Conservation (phyloP, 352 stramenopile species). For the Globisporangium recalcitrans region DNA sequence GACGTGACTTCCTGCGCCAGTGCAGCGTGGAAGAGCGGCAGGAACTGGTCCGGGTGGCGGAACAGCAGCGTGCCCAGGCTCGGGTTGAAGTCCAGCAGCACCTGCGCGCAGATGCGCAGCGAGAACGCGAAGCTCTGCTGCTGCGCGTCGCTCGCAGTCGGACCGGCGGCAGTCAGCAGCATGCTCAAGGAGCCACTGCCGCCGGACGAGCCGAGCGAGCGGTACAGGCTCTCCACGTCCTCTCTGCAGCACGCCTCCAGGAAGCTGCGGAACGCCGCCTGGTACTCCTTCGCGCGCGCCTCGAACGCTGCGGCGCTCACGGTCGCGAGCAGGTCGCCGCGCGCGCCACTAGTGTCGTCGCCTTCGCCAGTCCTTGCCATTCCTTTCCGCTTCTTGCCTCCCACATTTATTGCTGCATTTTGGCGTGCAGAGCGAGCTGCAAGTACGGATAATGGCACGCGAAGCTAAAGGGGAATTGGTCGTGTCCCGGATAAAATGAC, state of each 20-base stretch:
- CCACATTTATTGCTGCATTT: not conserved
- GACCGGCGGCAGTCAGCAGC: not conserved
- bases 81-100: constrained; percentile 75
- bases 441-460: too few species aligned
- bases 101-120: constrained; percentile 61
- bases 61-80: constrained; percentile 83
- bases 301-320: constrained; percentile 19
- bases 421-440: not conserved
- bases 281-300: constrained; percentile 17
- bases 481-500: too few species aligned
- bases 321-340: constrained; percentile 14
- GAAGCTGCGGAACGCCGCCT: constrained; percentile 19
- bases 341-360: not conserved
- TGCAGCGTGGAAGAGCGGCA: constrained; percentile 86
- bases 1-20: constrained; percentile 46
- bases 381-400: not conserved
- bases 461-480: too few species aligned
- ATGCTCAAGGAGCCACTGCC: not conserved
- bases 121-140: constrained; percentile 43
- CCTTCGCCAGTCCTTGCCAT: constrained; percentile 61
- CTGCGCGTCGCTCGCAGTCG: constrained; percentile 12
- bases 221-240: constrained; percentile 11
- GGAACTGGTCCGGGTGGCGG: constrained; percentile 79
- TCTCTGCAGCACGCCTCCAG: constrained; percentile 12
- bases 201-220: not conserved